A percentile compares a stretch with the other conserved stretches of the same genome.
Conservation (phyloP, 2,329 filamentous ascomycete species). For the Trichoderma sp. region DNA sequence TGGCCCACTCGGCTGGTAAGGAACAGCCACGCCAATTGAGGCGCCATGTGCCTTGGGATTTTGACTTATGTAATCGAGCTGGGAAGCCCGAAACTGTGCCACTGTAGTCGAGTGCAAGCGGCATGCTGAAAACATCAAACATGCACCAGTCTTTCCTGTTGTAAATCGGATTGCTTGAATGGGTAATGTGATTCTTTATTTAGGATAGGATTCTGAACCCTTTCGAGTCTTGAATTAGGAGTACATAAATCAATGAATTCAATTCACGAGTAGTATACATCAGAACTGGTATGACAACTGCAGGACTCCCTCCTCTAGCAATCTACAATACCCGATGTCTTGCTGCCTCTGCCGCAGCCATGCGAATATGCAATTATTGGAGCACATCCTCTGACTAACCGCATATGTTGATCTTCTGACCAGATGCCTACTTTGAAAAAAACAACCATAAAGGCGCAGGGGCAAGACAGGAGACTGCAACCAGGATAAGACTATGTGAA, state of each 20-base stretch:
- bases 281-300: background rate
- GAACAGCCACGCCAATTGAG: background rate
- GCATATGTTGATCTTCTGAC: conserved; percentile 4
- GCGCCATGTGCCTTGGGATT: background rate
- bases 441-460: background rate
- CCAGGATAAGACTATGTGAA: background rate
- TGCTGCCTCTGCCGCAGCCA: background rate
- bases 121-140: background rate
- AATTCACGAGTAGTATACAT: background rate
- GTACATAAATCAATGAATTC: background rate
- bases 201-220: background rate
- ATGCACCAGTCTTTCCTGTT: background rate
- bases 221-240: background rate
- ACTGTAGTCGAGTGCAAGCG: background rate
- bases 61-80: background rate
- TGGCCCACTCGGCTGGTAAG: conserved; percentile 8
- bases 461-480: background rate
- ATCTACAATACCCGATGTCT: background rate
- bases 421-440: conserved; percentile 6
- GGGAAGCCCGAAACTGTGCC: background rate
- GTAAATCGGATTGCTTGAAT: background rate
- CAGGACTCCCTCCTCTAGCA: background rate
- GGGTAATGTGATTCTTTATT: background rate
- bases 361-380: background rate
- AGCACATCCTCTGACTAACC: background rate